These are phyloP conservation scores for Sporothrix sp. DNA, from an alignment of 2,329 filamentous ascomycete genomes.

Conservation along the genomic window DNA sequence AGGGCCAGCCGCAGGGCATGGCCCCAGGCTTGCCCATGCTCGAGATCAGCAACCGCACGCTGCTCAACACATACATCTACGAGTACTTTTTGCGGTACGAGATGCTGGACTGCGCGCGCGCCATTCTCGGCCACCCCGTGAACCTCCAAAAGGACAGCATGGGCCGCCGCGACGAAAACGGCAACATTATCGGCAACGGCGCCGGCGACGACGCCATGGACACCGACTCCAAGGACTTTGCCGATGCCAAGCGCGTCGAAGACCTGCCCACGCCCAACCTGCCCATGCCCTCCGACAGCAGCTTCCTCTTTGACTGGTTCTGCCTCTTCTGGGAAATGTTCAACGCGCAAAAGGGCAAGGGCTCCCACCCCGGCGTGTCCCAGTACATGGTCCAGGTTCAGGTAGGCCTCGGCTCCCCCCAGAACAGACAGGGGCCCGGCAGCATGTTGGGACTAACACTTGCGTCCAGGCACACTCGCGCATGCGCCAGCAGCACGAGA, in stretches of 20 bases:
- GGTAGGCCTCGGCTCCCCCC: too few relatives aligned
- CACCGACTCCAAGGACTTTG: constrained; percentile 69
- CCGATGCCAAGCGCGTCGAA: constrained; percentile 62
- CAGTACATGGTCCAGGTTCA: constrained; percentile 77
- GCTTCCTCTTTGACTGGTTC: constrained; percentile 97
- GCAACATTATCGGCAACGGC: constrained; percentile 57
- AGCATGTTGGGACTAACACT: neutral
- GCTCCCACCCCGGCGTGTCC: constrained; percentile 51
- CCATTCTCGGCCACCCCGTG: constrained; percentile 58
- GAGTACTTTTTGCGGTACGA: constrained; percentile 81
- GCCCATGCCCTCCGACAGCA: constrained; percentile 56
- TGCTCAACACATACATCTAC: constrained; percentile 81
- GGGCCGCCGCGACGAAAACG: constrained; percentile 57
- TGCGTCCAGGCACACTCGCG: constrained; percentile 52
- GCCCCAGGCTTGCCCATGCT: constrained; percentile 30
- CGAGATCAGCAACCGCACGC: constrained; percentile 38
- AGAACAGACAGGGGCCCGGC: too few relatives aligned
- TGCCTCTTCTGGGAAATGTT: constrained; percentile 96
- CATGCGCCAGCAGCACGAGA: constrained; percentile 64
- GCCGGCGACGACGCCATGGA: constrained; percentile 68
- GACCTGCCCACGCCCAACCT: constrained; percentile 71
- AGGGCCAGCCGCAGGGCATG: constrained; percentile 9
- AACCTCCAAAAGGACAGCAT: constrained; percentile 59
- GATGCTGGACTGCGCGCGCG: constrained; percentile 74
- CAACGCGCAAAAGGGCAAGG: constrained; percentile 66